A percentile compares a stretch with the other conserved stretches of the same genome.
Evolutionary conservation across 805 yeast species (phyloP).

Genomic region (Ogataea glucozyma): DNA sequence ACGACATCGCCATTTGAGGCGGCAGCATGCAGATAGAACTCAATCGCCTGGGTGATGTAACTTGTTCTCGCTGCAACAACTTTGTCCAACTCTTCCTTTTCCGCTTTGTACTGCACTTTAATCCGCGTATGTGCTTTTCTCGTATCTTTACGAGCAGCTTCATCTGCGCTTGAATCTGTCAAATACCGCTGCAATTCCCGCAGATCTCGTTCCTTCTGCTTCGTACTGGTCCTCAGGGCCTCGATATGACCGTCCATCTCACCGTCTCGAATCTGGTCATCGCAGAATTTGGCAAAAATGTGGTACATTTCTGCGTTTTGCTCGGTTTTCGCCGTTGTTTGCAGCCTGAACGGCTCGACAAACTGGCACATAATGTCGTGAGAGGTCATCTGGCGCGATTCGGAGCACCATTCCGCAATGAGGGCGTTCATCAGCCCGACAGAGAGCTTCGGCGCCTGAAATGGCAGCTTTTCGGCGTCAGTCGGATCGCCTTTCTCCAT

Average conservation of each 20-base stretch:
- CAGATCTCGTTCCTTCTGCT: conserved; percentile 47
- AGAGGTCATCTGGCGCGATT: conserved; percentile 68
- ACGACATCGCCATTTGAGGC: conserved; percentile 40
- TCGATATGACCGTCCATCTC: conserved; percentile 47
- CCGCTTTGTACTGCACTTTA: conserved; percentile 49
- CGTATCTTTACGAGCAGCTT: conserved; percentile 53
- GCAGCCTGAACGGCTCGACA: conserved; percentile 42
- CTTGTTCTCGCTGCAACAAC: conserved; percentile 40
- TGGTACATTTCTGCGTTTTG: conserved; percentile 50
- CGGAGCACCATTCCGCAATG: conserved; percentile 69
- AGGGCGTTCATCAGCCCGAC: conserved; percentile 32
- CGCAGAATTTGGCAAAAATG: conserved; percentile 72
- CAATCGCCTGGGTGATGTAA: conserved; percentile 51
- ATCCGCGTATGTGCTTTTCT: conserved; percentile 52
- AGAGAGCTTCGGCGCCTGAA: conserved; percentile 15
- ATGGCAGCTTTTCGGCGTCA: conserved; percentile 7
- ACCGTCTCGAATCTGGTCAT: conserved; percentile 53
- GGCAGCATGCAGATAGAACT: conserved; percentile 60
- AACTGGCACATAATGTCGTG: conserved; percentile 56
- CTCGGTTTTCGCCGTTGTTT: conserved; percentile 14
- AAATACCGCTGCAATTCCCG: conserved; percentile 48
- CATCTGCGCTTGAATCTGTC: conserved; percentile 40
- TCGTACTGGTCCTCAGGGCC: conserved; percentile 29
- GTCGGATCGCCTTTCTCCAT: conserved; percentile 11
- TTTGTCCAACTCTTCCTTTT: conserved; percentile 45